A percentile compares a stretch with the other conserved stretches of the same genome.
Conservation (phyloP, 1,139 yeast species). For the Eremothecium cymbalariae region DNA sequence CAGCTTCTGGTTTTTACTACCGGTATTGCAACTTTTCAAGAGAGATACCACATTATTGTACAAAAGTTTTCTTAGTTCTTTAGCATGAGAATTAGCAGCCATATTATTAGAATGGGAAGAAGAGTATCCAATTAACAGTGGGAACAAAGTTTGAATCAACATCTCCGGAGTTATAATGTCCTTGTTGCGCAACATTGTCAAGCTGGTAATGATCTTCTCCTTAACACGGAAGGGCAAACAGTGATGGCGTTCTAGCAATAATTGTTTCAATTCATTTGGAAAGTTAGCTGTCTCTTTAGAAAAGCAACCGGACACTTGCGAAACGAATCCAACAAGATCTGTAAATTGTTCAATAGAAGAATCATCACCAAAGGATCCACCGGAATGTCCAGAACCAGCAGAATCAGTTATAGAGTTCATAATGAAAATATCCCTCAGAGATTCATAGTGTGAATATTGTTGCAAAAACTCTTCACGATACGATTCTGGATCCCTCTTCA, state of each 20-base stretch:
- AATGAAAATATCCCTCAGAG: conserved; percentile 78
- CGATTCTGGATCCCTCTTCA: conserved; percentile 87
- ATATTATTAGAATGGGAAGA: conserved; percentile 45
- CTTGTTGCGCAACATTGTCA: conserved; percentile 85
- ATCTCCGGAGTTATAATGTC: conserved; percentile 72
- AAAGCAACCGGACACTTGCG: conserved; percentile 85
- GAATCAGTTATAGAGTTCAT: conserved; percentile 27
- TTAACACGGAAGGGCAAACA: conserved; percentile 76
- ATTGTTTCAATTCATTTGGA: conserved; percentile 67
- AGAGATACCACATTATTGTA: conserved; percentile 70
- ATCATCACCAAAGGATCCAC: conserved; percentile 7
- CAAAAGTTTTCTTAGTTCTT: conserved; percentile 72
- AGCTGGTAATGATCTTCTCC: conserved; percentile 83
- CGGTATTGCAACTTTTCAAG: conserved; percentile 74
- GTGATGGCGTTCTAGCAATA: conserved; percentile 67
- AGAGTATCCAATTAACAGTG: conserved; percentile 52
- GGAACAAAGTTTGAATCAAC: conserved; percentile 80
- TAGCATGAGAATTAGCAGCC: conserved; percentile 54
- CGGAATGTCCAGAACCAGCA: conserved; percentile 13
- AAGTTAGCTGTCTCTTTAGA: conserved; percentile 81
- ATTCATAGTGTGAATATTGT: conserved; percentile 87
- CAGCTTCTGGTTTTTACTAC: conserved; percentile 70
- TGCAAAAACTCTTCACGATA: conserved; percentile 89
- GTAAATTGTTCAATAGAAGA: conserved; percentile 66
- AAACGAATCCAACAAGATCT: conserved; percentile 80